These are phyloP conservation scores for Aureobasidium sp. DNA, from an alignment of 2,329 filamentous ascomycete species.

Conservation along the genomic window DNA sequence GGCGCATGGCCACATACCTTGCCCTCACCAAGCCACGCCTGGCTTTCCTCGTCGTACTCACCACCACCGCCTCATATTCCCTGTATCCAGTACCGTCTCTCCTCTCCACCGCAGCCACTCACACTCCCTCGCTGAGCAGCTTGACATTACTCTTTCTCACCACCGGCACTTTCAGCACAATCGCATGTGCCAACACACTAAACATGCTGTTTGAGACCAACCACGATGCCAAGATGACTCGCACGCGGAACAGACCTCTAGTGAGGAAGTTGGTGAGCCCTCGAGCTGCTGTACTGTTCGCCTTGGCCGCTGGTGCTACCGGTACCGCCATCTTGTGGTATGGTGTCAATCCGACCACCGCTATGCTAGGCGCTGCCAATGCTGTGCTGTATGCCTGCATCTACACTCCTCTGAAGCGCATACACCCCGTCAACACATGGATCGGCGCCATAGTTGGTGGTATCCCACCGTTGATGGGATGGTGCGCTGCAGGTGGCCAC, in stretches of 20 bases:
- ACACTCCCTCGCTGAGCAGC: constrained; percentile 73
- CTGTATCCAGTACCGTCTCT: constrained; percentile 88
- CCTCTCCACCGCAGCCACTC: constrained; percentile 61
- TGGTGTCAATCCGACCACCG: constrained; percentile 90
- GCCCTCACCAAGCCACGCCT: constrained; percentile 93
- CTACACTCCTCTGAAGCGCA: constrained; percentile 87
- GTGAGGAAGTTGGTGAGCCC: constrained; percentile 72
- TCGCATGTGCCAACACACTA: constrained; percentile 84
- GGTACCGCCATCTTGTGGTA: constrained; percentile 73
- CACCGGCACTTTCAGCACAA: constrained; percentile 77
- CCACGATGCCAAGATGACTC: constrained; percentile 85
- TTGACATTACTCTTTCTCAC: constrained; percentile 90
- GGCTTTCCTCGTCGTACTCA: constrained; percentile 82
- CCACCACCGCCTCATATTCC: constrained; percentile 83
- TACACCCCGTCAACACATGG: constrained; percentile 89
- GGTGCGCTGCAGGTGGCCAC: constrained; percentile 89
- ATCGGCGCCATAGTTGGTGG: constrained; percentile 85
- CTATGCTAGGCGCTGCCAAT: constrained; percentile 75
- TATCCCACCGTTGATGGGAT: constrained; percentile 95
- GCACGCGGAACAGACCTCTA: constrained; percentile 85
- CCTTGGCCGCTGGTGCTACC: constrained; percentile 59
- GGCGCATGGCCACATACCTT: constrained; percentile 71
- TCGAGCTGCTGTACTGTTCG: constrained; percentile 69
- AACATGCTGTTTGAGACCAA: constrained; percentile 96
- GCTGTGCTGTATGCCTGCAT: constrained; percentile 84